These are phyloP conservation scores for Boletus fagicola DNA, from an alignment of 768 basidiomycete genomes.

Conservation along the genomic window DNA sequence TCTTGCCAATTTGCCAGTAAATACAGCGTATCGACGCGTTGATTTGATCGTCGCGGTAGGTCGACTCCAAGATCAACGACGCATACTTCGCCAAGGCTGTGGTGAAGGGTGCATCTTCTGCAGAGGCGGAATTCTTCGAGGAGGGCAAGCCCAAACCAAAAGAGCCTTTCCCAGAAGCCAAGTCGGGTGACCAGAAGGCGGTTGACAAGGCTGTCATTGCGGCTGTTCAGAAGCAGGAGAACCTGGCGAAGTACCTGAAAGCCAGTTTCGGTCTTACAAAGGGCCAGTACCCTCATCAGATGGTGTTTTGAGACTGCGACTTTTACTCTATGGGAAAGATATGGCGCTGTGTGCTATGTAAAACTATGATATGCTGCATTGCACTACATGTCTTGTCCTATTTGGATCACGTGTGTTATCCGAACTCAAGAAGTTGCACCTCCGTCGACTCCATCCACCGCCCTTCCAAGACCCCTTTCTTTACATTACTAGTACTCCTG, in stretches of 20 bases:
- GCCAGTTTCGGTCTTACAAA: constrained; percentile 93
- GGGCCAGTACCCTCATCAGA: constrained; percentile 94
- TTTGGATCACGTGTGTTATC: constrained; percentile 14
- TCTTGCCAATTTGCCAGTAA: neutral
- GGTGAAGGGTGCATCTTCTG: constrained; percentile 67
- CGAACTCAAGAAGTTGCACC: neutral
- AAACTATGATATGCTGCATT: constrained; percentile 25
- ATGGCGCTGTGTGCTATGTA: constrained; percentile 20
- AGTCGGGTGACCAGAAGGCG: constrained; percentile 88
- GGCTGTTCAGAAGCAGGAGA: constrained; percentile 86
- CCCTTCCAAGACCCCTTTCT: constrained; percentile 2
- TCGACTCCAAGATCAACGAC: constrained; percentile 90
- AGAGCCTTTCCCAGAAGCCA: constrained; percentile 81
- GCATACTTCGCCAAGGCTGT: constrained; percentile 86
- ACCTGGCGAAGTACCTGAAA: constrained; percentile 90
- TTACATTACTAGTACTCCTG: neutral
- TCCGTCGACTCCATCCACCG: neutral
- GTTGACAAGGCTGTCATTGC: constrained; percentile 77
- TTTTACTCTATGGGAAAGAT: constrained; percentile 16
- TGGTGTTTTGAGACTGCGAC: constrained; percentile 68
- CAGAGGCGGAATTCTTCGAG: constrained; percentile 97
- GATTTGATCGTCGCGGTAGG: constrained; percentile 40
- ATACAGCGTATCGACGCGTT: neutral
- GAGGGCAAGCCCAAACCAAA: constrained; percentile 91
- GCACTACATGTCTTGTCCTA: constrained; percentile 17